Base-by-base conservation (phyloP, 1,284 basidiomycete species). In the Coniferiporia weirii region DNA sequence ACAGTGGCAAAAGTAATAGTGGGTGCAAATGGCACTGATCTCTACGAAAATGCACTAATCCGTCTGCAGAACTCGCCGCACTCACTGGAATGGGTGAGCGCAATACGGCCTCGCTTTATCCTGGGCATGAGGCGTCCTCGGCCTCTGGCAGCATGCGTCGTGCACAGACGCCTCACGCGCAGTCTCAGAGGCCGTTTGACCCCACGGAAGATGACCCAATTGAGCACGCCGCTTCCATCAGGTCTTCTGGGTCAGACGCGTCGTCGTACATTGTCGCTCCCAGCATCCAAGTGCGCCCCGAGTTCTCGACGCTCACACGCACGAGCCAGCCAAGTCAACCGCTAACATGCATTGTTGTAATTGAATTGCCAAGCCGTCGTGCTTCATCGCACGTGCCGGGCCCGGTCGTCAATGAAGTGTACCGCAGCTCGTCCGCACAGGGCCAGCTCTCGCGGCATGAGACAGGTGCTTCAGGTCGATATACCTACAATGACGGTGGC, bases 331-430 rank as follows among this genome's bases (percentile, higher is more conserved):
- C 82, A 51, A 87, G 77, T 60, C 89, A 92, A 68, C 87, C 89
- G 1, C 76, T 97, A 63, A 95, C 93, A 12, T 95, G 93, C 67
- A 90, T 97, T 67, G 85, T 98, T 60, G 80, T 93, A 61, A 84
- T 98, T 67, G 92, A 95, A 72, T 82, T 97, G 0, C 91, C 94
- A 3, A 81, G 83, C 61, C 83, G 91, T 70, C 77, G 91, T 60
- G 74, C 72, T 5, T 70, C 74, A 3, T 73, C 75, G 0, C 79
- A 79, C 64, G 79, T 85, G 43, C 87, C 84, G 44, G 83, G 83
- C 0, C 79, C 84, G 49, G 76, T 83, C 52, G 73, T 82, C 52
- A 68, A 76, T 12, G 83, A 87, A 51, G 70, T 70, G 19, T 61
- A 61, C 35, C 56, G 60, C n/a, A 61, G 56, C 35, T 47, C 67